phyloP scores from a whole-genome alignment of 441 rosid genomes.

The Mallotus japonicus region DNA sequence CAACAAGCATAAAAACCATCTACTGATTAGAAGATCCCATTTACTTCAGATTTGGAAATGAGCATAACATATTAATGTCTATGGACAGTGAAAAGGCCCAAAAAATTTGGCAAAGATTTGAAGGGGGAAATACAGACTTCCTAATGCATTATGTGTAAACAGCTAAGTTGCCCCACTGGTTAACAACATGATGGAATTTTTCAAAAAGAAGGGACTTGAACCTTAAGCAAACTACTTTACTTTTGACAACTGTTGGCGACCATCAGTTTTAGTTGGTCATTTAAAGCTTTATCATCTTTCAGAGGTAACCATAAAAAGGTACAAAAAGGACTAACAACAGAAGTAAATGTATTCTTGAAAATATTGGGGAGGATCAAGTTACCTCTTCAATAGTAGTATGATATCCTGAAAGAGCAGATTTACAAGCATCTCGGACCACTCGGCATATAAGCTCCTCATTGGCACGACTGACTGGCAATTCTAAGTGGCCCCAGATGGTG shows the following conservation, averaged over 20 bases:
- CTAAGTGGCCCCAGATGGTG: conserved; percentile 84
- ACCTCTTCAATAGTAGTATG: conserved; percentile 82
- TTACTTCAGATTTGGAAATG: neutral
- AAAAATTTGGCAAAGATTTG: too few relatives aligned
- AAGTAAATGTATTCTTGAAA: neutral
- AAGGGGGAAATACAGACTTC: too few relatives aligned
- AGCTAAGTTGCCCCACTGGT: neutral
- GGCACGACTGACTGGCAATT: conserved; percentile 68
- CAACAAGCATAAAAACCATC: neutral
- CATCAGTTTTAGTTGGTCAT: neutral
- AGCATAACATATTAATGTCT: too few relatives aligned
- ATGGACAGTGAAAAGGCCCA: too few relatives aligned
- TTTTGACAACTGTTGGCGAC: neutral
- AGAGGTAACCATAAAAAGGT: neutral
- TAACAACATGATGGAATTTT: neutral
- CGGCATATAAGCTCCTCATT: conserved; percentile 86
- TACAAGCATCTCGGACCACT: conserved; percentile 79
- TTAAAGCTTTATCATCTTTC: neutral
- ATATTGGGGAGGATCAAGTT: conserved; percentile 5
- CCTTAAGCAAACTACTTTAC: neutral
- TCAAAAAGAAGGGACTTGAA: neutral
- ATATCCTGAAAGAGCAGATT: conserved; percentile 74
- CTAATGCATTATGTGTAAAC: too few relatives aligned
- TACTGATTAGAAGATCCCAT: neutral
- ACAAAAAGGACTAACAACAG: neutral